Conservation (phyloP, 257 asterid genomes). For the Salvia rosmarinus region DNA sequence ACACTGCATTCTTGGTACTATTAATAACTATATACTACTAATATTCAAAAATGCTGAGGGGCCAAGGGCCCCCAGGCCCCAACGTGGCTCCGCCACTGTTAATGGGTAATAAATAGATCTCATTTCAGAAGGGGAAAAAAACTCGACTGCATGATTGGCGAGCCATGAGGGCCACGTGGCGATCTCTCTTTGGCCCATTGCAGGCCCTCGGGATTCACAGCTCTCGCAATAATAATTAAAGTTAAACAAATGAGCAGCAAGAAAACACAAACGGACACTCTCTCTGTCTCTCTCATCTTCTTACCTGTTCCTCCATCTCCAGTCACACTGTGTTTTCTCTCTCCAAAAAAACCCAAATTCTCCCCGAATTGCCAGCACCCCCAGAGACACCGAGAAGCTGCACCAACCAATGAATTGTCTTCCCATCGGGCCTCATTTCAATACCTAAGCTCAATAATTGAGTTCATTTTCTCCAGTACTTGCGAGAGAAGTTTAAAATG, state of each 20-base stretch:
- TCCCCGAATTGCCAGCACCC: constrained; percentile 43
- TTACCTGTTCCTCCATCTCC: constrained; percentile 16
- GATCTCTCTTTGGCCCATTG: constrained; percentile 25
- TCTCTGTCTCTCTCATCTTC: constrained; percentile 41
- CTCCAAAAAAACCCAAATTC: constrained; percentile 41
- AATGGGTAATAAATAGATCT: too few relatives aligned
- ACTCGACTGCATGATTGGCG: constrained; percentile 49
- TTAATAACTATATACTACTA: too few relatives aligned
- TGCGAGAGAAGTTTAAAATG: constrained; percentile 44
- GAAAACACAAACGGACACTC: constrained; percentile 41
- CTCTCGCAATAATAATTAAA: constrained; percentile 46
- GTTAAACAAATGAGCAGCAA: constrained; percentile 24
- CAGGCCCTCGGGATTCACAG: constrained; percentile 62
- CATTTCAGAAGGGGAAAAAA: too few relatives aligned
- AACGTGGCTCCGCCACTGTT: too few relatives aligned
- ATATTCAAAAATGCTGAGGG: too few relatives aligned
- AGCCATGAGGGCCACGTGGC: constrained; percentile 42
- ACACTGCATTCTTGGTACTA: too few relatives aligned
- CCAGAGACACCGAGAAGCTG: constrained; percentile 29
- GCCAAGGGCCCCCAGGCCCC: too few relatives aligned
- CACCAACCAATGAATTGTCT: constrained; percentile 44
- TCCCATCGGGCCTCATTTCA: constrained; percentile 23
- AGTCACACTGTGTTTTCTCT: constrained; percentile 51
- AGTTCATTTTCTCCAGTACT: neutral
- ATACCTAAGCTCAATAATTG: neutral